Evolutionary conservation across 345 rosid genomes (phyloP).

Genomic region (Gossypium rotundifolium): DNA sequence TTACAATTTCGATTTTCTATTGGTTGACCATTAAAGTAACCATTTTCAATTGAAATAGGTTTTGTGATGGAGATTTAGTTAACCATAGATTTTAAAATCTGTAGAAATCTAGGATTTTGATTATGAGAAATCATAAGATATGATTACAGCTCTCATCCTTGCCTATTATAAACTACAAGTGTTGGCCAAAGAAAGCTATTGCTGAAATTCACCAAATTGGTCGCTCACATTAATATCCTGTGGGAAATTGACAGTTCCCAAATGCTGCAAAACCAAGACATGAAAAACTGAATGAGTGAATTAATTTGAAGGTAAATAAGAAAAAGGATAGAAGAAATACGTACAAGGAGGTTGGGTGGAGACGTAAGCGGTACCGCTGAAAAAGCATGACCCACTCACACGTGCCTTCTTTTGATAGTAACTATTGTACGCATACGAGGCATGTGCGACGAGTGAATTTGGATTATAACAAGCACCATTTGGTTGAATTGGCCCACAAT

Average conservation of each 20-base stretch:
- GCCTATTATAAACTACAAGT: neutral
- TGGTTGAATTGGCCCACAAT: conserved; percentile 71
- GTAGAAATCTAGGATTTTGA: no score
- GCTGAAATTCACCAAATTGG: conserved; percentile 5
- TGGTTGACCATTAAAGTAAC: no score
- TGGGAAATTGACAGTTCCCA: conserved; percentile 52
- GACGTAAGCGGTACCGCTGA: conserved; percentile 68
- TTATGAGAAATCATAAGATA: no score
- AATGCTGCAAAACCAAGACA: conserved; percentile 30
- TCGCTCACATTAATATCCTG: conserved; percentile 22
- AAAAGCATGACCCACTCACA: conserved; percentile 54
- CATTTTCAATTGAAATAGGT: no score
- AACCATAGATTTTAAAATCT: no score
- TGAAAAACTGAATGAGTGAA: neutral
- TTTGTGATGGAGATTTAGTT: no score
- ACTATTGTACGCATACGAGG: conserved; percentile 87
- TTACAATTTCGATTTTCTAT: no score
- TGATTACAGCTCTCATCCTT: neutral
- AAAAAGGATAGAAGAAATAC: conserved; percentile 27
- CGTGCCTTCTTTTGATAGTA: conserved; percentile 77
- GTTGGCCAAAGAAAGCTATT: neutral
- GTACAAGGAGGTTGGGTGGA: conserved; percentile 66
- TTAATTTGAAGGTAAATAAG: neutral
- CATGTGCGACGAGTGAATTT: conserved; percentile 60
- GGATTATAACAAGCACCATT: conserved; percentile 61